Conservation (phyloP, 1,139 yeast genomes). For the Pichia kudriavzevii region DNA sequence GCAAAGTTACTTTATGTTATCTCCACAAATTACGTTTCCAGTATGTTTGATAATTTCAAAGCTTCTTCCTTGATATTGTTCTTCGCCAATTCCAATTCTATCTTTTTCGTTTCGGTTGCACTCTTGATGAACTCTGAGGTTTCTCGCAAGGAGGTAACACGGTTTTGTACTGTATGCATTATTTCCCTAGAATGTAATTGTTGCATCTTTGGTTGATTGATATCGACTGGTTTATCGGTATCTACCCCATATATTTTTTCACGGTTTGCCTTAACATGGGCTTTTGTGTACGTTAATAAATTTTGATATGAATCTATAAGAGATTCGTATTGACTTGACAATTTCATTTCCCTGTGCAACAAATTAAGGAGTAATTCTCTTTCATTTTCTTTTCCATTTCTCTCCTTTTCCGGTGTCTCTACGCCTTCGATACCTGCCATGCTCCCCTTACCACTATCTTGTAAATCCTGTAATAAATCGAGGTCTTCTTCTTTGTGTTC, state of each 20-base stretch:
- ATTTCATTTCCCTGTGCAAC: slow-evolving; percentile 23
- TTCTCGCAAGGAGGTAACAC: slow-evolving; percentile 4
- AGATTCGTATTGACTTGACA: slow-evolving; percentile 20
- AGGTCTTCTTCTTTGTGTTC: too few relatives aligned
- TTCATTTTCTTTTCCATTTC: background rate
- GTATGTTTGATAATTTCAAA: slow-evolving; percentile 1
- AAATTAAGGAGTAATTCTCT: slow-evolving; percentile 3
- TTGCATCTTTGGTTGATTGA: background rate
- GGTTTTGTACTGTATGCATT: background rate
- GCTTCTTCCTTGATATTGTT: slow-evolving; percentile 2
- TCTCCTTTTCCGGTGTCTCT: background rate
- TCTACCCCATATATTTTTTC: slow-evolving; percentile 10
- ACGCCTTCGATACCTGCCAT: background rate
- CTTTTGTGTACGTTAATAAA: slow-evolving; percentile 8
- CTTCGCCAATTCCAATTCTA: slow-evolving; percentile 4
- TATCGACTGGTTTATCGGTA: background rate
- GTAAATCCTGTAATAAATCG: too few relatives aligned
- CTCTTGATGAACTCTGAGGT: slow-evolving; percentile 8
- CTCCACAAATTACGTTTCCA: background rate
- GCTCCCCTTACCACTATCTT: background rate
- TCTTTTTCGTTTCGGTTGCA: slow-evolving; percentile 1
- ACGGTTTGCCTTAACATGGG: slow-evolving; percentile 5
- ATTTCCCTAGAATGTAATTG: slow-evolving; percentile 7
- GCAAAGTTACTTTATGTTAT: background rate
- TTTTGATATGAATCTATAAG: slow-evolving; percentile 14